These are phyloP conservation scores for Pseudoscleropodium purum DNA, from an alignment of 225 moss, liverwort and hornwort genomes.

Conservation along the genomic window DNA sequence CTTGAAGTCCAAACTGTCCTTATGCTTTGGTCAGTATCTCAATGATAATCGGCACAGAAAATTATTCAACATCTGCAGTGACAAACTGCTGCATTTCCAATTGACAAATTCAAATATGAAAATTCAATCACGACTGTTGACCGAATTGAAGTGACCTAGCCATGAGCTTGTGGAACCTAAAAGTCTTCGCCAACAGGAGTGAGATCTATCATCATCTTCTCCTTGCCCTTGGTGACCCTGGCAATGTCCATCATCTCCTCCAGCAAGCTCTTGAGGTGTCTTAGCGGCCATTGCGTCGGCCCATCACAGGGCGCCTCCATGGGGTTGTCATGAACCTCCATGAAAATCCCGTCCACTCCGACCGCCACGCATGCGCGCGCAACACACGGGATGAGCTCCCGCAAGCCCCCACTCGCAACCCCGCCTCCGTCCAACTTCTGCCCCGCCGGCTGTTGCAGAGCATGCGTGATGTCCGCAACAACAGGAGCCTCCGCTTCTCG, in stretches of 20 bases:
- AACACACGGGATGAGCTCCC: slow-evolving; percentile 86
- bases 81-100: background rate
- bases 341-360: slow-evolving; percentile 88
- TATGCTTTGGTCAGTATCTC: background rate
- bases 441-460: slow-evolving; percentile 89
- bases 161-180: slow-evolving; percentile 8
- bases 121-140: background rate
- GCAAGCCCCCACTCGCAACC: slow-evolving; percentile 87
- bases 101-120: background rate
- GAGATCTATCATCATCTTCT: slow-evolving; percentile 67
- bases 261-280: slow-evolving; percentile 78
- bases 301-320: slow-evolving; percentile 73
- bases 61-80: background rate
- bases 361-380: slow-evolving; percentile 87
- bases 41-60: background rate
- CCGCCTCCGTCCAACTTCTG: slow-evolving; percentile 68
- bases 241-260: slow-evolving; percentile 84
- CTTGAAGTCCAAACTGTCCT: background rate
- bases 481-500: slow-evolving; percentile 76
- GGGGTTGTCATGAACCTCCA: slow-evolving; percentile 99
- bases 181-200: slow-evolving; percentile 81
- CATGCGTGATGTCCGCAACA: slow-evolving; percentile 91
- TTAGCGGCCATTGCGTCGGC: slow-evolving; percentile 93
- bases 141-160: background rate
- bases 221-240: slow-evolving; percentile 70